These are phyloP conservation scores for Cryptococcus sp. DNA, from an alignment of 1,284 basidiomycete genomes.

Conservation along the genomic window DNA sequence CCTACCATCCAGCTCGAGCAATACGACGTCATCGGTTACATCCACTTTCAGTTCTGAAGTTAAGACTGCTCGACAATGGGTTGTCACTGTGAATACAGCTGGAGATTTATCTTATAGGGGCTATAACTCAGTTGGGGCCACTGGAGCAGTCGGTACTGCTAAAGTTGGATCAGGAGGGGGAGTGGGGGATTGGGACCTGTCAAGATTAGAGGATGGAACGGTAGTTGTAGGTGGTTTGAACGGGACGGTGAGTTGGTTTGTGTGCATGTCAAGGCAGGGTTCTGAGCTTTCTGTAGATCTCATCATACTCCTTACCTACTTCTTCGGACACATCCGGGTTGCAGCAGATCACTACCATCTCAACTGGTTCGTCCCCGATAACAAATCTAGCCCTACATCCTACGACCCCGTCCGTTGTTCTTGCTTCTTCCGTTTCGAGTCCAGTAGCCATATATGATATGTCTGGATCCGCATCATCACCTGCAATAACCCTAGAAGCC, in stretches of 20 bases:
- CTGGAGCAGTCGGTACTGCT: constrained; percentile 10
- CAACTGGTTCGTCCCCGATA: constrained; percentile 15
- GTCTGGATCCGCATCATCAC: constrained; percentile 6
- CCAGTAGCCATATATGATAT: constrained; percentile 42
- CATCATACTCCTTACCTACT: constrained; percentile 13
- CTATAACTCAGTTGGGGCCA: constrained; percentile 11
- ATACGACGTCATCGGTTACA: constrained; percentile 9
- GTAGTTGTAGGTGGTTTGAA: constrained; percentile 26
- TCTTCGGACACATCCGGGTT: neutral
- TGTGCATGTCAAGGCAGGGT: neutral
- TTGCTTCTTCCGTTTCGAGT: constrained; percentile 20
- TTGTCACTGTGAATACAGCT: constrained; percentile 27
- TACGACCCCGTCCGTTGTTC: constrained; percentile 40
- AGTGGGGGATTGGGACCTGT: constrained; percentile 41
- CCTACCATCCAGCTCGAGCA: constrained; percentile 16
- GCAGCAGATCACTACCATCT: too few relatives aligned
- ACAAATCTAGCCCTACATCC: constrained; percentile 45
- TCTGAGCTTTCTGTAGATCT: constrained; percentile 9
- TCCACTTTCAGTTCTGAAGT: constrained; percentile 27
- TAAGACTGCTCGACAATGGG: constrained; percentile 31
- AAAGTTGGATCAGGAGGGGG: constrained; percentile 29
- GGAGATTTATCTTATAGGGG: constrained; percentile 31
- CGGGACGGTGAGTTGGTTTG: constrained; percentile 2
- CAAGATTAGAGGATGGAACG: constrained; percentile 27
- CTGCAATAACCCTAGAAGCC: constrained; percentile 16